Base-by-base conservation (phyloP, 768 basidiomycete species). In the Trametes villosa region DNA sequence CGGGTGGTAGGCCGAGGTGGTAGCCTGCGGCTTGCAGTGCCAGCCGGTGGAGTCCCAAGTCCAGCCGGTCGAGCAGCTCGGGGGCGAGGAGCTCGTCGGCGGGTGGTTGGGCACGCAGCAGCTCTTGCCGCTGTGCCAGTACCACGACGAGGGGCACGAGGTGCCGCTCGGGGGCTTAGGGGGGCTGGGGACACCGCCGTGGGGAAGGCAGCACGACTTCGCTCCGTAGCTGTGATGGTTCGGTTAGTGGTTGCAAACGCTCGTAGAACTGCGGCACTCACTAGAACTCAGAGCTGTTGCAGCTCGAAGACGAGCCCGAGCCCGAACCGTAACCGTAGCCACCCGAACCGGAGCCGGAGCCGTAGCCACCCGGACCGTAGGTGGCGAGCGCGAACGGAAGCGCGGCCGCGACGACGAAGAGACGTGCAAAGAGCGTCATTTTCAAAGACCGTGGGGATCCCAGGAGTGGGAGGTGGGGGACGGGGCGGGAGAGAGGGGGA, bases 31-130 rank as follows among this genome's bases (percentile, higher is more conserved):
- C 27, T 33, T 56, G 56, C 56, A 57, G 47, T 57, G 45, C 47
- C 38, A 57, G 17, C 59, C 59, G 3, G 53, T 49, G 13, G 22
- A 22, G 46, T 57, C 36, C 56, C 56, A 57, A 12, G 36, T 49
- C 76, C 79, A 82, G 31, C 75, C 76, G 13, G 65, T 71, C 5
- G 65, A 67, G 71, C 86, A 87, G 57, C 65, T 60, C 38, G 77
- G 70, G 30, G 83, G 80, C 20, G 71, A 71, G 59, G 73, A 71
- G 7, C 70, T 59, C 30, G 74, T 70, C 34, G 74, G 71, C n/a
- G 80, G 81, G 60, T 78, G 64, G 40, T 70, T 70, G 50, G 86
- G 86, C 22, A 81, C 77, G 68, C 85, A 87, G 74, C 83, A 86
- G 27, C 76, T 73, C 65, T 81, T 75, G 15, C 69, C 71, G 6